Base-by-base conservation (phyloP, 768 basidiomycete genomes). In the Auricularia sp. region DNA sequence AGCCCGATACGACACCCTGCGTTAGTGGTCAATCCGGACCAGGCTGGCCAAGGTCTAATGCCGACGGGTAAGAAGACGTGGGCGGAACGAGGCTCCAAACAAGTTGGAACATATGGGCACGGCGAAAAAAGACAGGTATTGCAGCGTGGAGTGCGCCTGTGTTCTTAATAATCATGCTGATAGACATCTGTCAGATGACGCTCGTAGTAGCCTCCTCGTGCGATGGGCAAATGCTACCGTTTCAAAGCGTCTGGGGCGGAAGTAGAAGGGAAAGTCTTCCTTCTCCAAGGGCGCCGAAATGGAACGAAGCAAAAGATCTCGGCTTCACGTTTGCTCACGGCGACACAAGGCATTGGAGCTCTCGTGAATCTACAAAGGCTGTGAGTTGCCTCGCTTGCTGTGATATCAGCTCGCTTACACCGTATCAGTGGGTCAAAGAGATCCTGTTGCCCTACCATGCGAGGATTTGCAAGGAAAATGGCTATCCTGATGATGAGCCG, bases 241-340 rank as follows among this genome's bases (percentile, higher is more conserved):
- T 76, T 59, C 75, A 77, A 63, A 69, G 70, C 7, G 66, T 77
- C 10, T 77, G 70, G 70, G 29, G 24, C 7, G 75, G 75, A 0
- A 66, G 66, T 24, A 65, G 69, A 0, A 33, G 63, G 3, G 21
- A 36, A 3, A 73, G 71, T 0, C 63, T 74, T 3, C 76, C 71
- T 5, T 66, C 54, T 1, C 7, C 47, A 18, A 21, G 5, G 47
- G 7, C 10, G 4, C 11, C 14, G 10, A 5, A 16, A 8, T 18
- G 47, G 10, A 16, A 8, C 18, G 47, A 51, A 18, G 47, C 47
- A 5, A 16, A 51, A 5, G 10, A 16, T 5, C 47, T 51, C 18
- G 47, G 47, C 5, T 51, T 51, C 47, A 51, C 10, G 18, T 16
- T 13, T 16, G 47, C 16, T 5, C 47, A 51, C 18, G 47, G 47